These are phyloP conservation scores for Botrytis medusae DNA, from an alignment of 2,329 filamentous ascomycete species.

Conservation along the genomic window DNA sequence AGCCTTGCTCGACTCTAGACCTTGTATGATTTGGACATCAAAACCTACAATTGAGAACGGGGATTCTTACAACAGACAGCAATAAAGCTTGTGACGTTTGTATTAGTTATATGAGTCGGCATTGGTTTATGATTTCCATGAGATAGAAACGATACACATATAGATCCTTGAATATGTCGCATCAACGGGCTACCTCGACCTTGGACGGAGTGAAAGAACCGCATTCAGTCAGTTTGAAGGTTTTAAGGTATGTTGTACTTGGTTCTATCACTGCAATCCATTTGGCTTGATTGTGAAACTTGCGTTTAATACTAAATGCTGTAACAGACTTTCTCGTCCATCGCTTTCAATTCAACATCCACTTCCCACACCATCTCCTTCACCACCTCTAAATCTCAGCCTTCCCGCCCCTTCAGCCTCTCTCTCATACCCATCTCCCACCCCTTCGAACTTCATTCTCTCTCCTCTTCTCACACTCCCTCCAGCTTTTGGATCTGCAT, in stretches of 20 bases:
- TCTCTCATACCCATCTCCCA: slow-evolving; percentile 65
- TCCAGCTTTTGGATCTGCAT: slow-evolving; percentile 87
- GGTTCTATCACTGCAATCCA: not conserved
- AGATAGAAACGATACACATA: not conserved
- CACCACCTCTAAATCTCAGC: slow-evolving; percentile 37
- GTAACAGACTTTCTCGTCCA: slow-evolving; percentile 72
- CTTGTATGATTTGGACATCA: not conserved
- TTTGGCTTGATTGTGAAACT: too few species aligned
- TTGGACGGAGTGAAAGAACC: slow-evolving; percentile 62
- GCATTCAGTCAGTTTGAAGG: slow-evolving; percentile 77
- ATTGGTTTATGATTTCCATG: not conserved
- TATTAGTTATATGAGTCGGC: not conserved
- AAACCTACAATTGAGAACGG: not conserved
- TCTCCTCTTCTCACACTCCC: slow-evolving; percentile 76
- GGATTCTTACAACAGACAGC: not conserved
- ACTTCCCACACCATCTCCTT: slow-evolving; percentile 43
- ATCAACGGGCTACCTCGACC: slow-evolving; percentile 36
- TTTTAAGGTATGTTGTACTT: slow-evolving; percentile 55
- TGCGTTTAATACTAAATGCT: not conserved
- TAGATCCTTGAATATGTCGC: slow-evolving; percentile 34
- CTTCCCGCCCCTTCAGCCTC: slow-evolving; percentile 55
- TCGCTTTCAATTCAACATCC: slow-evolving; percentile 68
- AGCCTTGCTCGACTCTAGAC: not conserved
- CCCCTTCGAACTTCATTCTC: slow-evolving; percentile 48
- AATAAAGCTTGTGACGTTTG: too few species aligned